Percentiles rank a stretch among this genome's conserved stretches.
These are phyloP conservation scores for Theobroma cacao DNA, from an alignment of 345 rosid genomes.

Conservation along the genomic window DNA sequence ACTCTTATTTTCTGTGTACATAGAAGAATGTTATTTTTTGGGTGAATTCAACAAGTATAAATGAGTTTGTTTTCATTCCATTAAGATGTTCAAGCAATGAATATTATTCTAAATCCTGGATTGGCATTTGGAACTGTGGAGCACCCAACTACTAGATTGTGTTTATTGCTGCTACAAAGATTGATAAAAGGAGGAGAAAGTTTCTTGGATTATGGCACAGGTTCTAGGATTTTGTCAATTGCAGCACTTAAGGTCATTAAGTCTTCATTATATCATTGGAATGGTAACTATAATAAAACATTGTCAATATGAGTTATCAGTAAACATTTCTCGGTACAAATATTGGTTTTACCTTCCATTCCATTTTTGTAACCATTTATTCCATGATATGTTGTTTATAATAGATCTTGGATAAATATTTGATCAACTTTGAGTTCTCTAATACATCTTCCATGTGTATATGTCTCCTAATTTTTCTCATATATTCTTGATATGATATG, in stretches of 20 bases:
- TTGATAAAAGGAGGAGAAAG: constrained; percentile 72
- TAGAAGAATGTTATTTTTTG: constrained; percentile 2
- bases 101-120: constrained; percentile 83
- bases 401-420: not conserved
- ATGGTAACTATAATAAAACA: not conserved
- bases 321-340: constrained; percentile 33
- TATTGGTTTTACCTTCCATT: not conserved
- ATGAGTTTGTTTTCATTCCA: constrained; percentile 8
- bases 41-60: not conserved
- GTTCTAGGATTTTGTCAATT: constrained; percentile 87
- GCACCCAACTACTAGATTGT: constrained; percentile 74
- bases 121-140: constrained; percentile 93
- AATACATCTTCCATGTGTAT: not conserved
- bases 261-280: not conserved
- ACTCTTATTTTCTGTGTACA: not conserved
- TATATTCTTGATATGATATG: too few species aligned
- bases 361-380: not conserved
- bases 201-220: constrained; percentile 88
- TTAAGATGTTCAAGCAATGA: constrained; percentile 58
- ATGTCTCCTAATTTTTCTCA: not conserved
- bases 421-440: not conserved
- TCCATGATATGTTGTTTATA: not conserved
- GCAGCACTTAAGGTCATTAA: constrained; percentile 77
- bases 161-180: constrained; percentile 56
- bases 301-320: not conserved